Conservation (phyloP, 345 rosid genomes). For the Clarkia xantiana region DNA sequence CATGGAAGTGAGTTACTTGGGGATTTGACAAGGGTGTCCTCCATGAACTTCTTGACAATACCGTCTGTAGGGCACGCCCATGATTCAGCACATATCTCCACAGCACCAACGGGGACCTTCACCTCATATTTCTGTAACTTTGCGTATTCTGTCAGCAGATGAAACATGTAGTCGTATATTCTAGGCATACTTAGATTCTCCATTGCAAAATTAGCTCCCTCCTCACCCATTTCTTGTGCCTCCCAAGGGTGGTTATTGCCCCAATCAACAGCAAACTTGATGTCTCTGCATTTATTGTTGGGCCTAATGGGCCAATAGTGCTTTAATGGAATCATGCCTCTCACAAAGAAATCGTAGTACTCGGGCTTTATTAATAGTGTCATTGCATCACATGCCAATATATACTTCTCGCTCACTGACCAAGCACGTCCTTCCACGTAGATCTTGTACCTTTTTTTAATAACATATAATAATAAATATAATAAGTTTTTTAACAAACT, state of each 20-base stretch:
- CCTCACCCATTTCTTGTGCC: conserved; percentile 27
- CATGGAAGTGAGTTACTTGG: conserved; percentile 23
- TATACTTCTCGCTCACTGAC: conserved; percentile 41
- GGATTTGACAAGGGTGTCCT: conserved; percentile 22
- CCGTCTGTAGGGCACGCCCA: conserved; percentile 24
- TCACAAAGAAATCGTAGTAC: conserved; percentile 26
- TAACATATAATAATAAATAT: neutral
- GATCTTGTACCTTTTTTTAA: conserved; percentile 26
- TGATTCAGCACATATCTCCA: conserved; percentile 28
- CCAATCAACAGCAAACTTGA: conserved; percentile 41
- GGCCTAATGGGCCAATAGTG: conserved; percentile 40
- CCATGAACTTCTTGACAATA: conserved; percentile 17
- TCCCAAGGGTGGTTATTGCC: conserved; percentile 25
- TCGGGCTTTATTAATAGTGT: conserved; percentile 21
- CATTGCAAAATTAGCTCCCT: conserved; percentile 15
- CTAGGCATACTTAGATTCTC: conserved; percentile 25
- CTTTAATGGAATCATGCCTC: conserved; percentile 30
- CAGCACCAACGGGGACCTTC: conserved; percentile 21
- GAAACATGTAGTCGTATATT: conserved; percentile 42
- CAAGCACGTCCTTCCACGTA: conserved; percentile 34
- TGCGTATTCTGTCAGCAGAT: conserved; percentile 22
- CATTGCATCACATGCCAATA: conserved; percentile 32
- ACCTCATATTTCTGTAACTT: conserved; percentile 28
- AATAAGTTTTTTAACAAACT: neutral
- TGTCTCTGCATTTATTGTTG: conserved; percentile 18